Base-by-base conservation (phyloP, 2,329 filamentous ascomycete genomes). In the Dothidotthia symphoricarpi region DNA sequence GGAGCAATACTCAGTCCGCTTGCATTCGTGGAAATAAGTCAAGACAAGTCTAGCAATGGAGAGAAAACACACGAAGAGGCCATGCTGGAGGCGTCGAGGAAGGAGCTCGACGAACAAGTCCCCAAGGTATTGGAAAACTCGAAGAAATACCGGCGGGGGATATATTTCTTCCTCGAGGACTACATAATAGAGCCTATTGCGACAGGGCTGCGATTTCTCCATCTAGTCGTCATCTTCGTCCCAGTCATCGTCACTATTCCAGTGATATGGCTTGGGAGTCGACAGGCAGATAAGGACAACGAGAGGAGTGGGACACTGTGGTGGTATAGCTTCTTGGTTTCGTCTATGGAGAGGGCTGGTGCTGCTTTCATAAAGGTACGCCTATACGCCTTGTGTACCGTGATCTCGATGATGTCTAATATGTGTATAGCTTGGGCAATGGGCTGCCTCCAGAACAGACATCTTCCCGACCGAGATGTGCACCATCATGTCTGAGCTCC, bases 401-500 rank as follows among this genome's bases (percentile, higher is more conserved):
- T 11, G 4, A 9, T 11, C 6, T 10, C 13, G 3, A 17, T 19
- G 12, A 27, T 8, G 24, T 28, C 59, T 65, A 28, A 64, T 37
- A 22, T n/a, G 16, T 31, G 6, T 32, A 40, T 54, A 90, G 82
- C 80, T 98, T 37, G 93, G 93, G 12, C 93, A 98, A 82, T 98
- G 93, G 93, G 93, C 93, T 13, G 93, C 93, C 3, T 97, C 93
- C 4, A 79, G 93, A 63, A 87, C 90, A 28, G 93, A 98, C 68
- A 95, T 98, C 60, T 98, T 98, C 63, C 93, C 93, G 2, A 85
- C 78, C 15, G 83, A 96, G 66, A 82, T 98, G 79, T 98, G 93
- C 69, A 80, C 80, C 28, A 82, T 90, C 63, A 93, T 98, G 91
- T 95, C 90, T 1, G 86, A 89, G 45, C 77, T 98, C 30, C 93